phyloP scores from a whole-genome alignment of 768 basidiomycete genomes.

The Neoboletus magnificus region DNA sequence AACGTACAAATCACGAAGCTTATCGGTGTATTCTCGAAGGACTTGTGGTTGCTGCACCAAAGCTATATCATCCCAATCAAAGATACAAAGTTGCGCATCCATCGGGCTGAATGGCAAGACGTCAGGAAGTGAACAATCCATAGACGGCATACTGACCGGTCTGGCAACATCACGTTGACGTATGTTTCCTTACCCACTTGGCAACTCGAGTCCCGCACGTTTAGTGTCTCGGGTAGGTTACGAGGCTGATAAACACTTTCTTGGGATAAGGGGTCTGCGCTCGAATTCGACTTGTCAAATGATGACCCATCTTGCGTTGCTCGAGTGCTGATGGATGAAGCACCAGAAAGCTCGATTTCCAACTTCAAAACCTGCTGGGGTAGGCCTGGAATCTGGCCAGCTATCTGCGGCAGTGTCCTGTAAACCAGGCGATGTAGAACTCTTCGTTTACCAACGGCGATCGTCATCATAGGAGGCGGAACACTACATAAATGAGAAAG shows the following conservation, averaged over 20 bases:
- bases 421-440: conserved; percentile 50
- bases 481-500: conserved; percentile 30
- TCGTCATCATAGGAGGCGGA: conserved; percentile 35
- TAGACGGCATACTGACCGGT: conserved; percentile 40
- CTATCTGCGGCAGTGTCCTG: conserved; percentile 29
- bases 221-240: not conserved
- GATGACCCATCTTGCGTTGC: not conserved
- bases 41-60: conserved; percentile 37
- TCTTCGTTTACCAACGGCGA: conserved; percentile 30
- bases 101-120: conserved; percentile 40
- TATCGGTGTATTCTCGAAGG: conserved; percentile 40
- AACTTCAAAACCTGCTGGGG: conserved; percentile 35
- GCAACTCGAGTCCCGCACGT: conserved; percentile 24
- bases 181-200: conserved; percentile 36
- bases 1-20: conserved; percentile 45
- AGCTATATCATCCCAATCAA: conserved; percentile 30
- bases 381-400: conserved; percentile 2
- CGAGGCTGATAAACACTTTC: not conserved
- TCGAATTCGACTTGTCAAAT: not conserved
- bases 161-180: conserved; percentile 54
- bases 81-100: conserved; percentile 52
- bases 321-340: not conserved
- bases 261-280: not conserved
- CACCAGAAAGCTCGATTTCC: conserved; percentile 34
- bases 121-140: conserved; percentile 1